Base-by-base conservation (phyloP, 352 stramenopile genomes). In the Aphanomyces stellatus region DNA sequence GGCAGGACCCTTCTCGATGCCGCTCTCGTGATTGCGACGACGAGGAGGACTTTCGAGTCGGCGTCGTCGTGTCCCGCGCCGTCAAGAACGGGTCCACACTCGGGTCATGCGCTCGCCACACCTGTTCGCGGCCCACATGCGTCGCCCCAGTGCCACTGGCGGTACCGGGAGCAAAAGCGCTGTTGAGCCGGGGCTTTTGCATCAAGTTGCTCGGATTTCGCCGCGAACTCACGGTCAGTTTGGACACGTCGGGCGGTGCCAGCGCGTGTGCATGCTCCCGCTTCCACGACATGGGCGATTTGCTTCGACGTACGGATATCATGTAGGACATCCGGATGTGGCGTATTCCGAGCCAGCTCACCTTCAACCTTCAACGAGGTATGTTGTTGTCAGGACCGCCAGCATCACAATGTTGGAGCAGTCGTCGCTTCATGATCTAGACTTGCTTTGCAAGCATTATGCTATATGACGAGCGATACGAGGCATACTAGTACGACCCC, bases 71-170 rank as follows among this genome's bases (percentile, higher is more conserved):
- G 30, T 3, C 10, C 19, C 56, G 15, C 25, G 33, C 27, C 19
- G 25, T 13, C 11, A 25, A 55, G 57, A 59, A 3, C 25, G 60
- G 40, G 57, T 67, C 60, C 28, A 53, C 30, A 17, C 19, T 57
- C 4, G 60, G 60, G 24, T 67, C 60, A 28, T 67, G 48, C 8
- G 49, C 42, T 56, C 60, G 43, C 46, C 60, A 67, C 28, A 63
- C 49, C 30, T 46, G 37, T 46, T n/a, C n/a, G n/a, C 11, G 37
- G n/a, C 37, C n/a, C 37, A n/a, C 17, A 33, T 34, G 49, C 25
- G 25, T n/a, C 19, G 49, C n/a, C n/a, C 19, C 2, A n/a, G 22
- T 34, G 49, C n/a, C 25, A 35, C 10, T 2, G 8, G 11, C 13
- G 10, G n/a, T 30, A 22, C 49, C 49, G 3, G 49, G 49, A 17